A percentile compares a stretch with the other conserved stretches of the same genome.
Evolutionary conservation across 2,329 filamentous ascomycete genomes (phyloP).

Genomic region (Botryotinia convoluta): DNA sequence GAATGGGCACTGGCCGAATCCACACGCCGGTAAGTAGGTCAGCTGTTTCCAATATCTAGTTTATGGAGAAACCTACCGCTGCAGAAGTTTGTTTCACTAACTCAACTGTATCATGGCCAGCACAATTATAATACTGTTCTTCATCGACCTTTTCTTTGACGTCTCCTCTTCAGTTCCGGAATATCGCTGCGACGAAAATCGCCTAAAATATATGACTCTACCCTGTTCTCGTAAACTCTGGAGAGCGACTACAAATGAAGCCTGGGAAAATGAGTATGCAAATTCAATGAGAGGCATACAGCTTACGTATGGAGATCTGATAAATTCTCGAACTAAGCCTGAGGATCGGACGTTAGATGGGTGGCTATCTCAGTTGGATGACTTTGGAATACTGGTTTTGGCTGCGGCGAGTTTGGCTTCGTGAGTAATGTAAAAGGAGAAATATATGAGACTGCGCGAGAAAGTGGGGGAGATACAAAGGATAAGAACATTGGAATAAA

Average conservation of each 20-base stretch:
- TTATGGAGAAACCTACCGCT: too few species aligned
- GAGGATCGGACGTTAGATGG: constrained; percentile 21
- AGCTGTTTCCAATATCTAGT: too few species aligned
- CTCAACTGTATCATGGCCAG: background rate
- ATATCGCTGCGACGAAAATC: constrained; percentile 19
- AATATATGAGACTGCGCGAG: background rate
- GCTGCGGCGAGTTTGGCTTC: constrained; percentile 20
- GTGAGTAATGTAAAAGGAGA: background rate
- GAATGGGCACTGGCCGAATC: constrained; percentile 25
- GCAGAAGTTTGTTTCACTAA: background rate
- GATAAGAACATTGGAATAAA: background rate
- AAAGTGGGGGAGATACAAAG: too few species aligned
- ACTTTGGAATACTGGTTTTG: constrained; percentile 26
- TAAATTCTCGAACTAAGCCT: constrained; percentile 13
- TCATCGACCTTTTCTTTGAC: constrained; percentile 25
- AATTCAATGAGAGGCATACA: background rate
- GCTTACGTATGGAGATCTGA: constrained; percentile 24
- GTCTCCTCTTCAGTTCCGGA: background rate
- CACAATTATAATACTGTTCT: constrained; percentile 24
- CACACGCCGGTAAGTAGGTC: constrained; percentile 22
- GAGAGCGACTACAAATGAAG: constrained; percentile 19
- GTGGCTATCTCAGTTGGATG: constrained; percentile 25
- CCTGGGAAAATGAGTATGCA: constrained; percentile 24
- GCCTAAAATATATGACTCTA: constrained; percentile 16
- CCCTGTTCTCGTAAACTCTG: constrained; percentile 25